Percentiles rank a stretch among this genome's conserved stretches.
phyloP scores from a whole-genome alignment of 371 early-diverging fungal genomes.

The Mortierella sp. region DNA sequence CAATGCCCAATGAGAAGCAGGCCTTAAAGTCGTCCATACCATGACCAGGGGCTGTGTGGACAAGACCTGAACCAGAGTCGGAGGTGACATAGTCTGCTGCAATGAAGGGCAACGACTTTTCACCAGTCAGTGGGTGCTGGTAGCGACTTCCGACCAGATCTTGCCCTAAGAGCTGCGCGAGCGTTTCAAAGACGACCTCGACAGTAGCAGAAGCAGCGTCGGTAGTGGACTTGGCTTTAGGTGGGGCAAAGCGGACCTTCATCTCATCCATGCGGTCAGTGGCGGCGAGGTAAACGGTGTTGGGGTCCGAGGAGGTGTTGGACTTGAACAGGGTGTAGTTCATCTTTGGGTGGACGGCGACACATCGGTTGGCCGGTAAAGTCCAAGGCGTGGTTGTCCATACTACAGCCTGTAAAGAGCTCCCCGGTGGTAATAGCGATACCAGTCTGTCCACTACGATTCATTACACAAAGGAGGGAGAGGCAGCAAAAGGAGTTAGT shows the following conservation, averaged over 20 bases:
- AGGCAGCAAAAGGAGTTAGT: too few species aligned
- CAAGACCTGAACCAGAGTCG: slow-evolving; percentile 83
- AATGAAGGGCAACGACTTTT: slow-evolving; percentile 63
- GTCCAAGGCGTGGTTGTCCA: slow-evolving; percentile 99
- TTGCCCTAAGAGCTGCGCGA: slow-evolving; percentile 41
- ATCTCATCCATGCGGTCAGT: slow-evolving; percentile 60
- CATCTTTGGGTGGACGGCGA: slow-evolving; percentile 81
- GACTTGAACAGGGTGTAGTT: slow-evolving; percentile 71
- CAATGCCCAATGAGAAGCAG: slow-evolving; percentile 71
- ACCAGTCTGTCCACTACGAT: slow-evolving; percentile 6
- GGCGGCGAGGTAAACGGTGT: slow-evolving; percentile 61
- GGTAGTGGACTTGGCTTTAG: not conserved
- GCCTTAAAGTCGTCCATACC: slow-evolving; percentile 94
- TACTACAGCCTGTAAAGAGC: slow-evolving; percentile 69
- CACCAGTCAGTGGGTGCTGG: slow-evolving; percentile 71
- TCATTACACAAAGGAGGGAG: not conserved
- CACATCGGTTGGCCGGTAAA: slow-evolving; percentile 87
- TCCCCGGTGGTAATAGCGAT: slow-evolving; percentile 4
- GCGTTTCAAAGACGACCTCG: not conserved
- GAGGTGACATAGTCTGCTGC: slow-evolving; percentile 82
- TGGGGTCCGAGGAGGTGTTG: slow-evolving; percentile 16
- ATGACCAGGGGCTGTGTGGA: slow-evolving; percentile 95
- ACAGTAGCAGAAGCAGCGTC: not conserved
- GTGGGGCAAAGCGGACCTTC: slow-evolving; percentile 12
- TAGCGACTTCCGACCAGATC: slow-evolving; percentile 77